Evolutionary conservation across 495 filamentous ascomycete species (phyloP), one percentile per base, ranked within the genome.

Genomic region (Neurospora sp.): DNA sequence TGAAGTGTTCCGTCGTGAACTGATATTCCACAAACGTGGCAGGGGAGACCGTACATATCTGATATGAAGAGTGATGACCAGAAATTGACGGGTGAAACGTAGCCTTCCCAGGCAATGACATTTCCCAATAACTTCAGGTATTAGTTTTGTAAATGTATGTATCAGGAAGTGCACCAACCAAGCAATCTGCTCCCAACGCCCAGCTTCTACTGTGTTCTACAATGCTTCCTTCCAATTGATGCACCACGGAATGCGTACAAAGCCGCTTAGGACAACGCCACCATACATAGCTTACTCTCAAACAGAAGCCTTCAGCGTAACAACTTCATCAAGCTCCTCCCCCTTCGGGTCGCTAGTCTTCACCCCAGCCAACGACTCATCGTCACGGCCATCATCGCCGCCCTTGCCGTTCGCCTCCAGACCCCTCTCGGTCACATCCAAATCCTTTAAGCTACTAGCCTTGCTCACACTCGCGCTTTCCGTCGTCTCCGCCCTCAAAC

Each of bases 391-490:
- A 39, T 70, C 72, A 5, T 18, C 72, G 8, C 31, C 59, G 42
- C 61, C 31, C 6, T 35, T 18, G 7, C n/a, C 35, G 1, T 47
- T 53, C 27, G n/a, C 42, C n/a, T 44, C 39, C 4, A 9, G 9
- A 39, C 7, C 42, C 18, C 42, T 18, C n/a, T 65, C 68, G 0
- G 37, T 72, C 3, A 74, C 8, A 14, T 75, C 74, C 73, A 79
- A 70, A 18, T 77, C 81, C 75, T 78, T 80, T 20, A 84, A 70
- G 69, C 82, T 85, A 74, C 83, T 85, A 4, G 91, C 91, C 74
- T 89, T 86, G 77, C 91, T 93, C 8, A 93, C 83, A 71, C 89
- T 83, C 6, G 82, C 85, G 72, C 88, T 93, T 8, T 86, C 84
- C 14, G 87, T 86, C 4, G 84, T 89, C 70, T 88, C 84, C 38